These are phyloP conservation scores for Coemansia asiatica DNA, from an alignment of 192 early-diverging fungal species.

Conservation along the genomic window DNA sequence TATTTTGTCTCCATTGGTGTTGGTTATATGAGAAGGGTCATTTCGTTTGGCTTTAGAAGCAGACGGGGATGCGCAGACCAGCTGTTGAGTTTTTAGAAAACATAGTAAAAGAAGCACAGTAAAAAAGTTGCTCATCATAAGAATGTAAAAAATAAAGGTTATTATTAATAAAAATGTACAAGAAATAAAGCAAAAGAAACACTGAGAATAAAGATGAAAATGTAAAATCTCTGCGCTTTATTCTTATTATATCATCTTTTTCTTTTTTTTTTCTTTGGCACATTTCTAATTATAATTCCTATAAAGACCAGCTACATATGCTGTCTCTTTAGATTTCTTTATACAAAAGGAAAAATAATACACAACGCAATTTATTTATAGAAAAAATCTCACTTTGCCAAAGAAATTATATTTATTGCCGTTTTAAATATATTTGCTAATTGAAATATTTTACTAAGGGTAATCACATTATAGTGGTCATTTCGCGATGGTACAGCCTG, in stretches of 20 bases:
- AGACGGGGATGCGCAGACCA: not conserved
- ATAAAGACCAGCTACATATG: too few species aligned
- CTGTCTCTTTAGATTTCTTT: too few species aligned
- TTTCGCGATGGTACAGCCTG: conserved; percentile 54
- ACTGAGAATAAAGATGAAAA: not conserved
- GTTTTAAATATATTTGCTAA: too few species aligned
- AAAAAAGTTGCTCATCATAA: not conserved
- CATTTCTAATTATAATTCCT: too few species aligned
- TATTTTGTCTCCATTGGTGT: conserved; percentile 8
- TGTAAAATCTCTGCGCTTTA: not conserved
- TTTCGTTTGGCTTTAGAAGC: not conserved
- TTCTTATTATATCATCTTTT: too few species aligned
- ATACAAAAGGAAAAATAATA: too few species aligned
- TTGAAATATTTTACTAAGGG: too few species aligned
- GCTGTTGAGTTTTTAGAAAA: not conserved
- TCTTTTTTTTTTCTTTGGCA: too few species aligned
- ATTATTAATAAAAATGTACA: not conserved
- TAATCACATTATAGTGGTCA: conserved; percentile 37
- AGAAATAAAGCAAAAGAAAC: not conserved
- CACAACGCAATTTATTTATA: too few species aligned
- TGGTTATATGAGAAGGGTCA: not conserved
- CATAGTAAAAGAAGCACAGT: not conserved
- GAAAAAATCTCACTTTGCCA: not conserved
- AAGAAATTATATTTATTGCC: not conserved
- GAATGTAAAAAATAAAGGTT: not conserved